Percentiles rank a stretch among this genome's conserved stretches.
These are phyloP conservation scores for Pestalotiopsis fici DNA, from an alignment of 2,329 filamentous ascomycete species.

Conservation along the genomic window DNA sequence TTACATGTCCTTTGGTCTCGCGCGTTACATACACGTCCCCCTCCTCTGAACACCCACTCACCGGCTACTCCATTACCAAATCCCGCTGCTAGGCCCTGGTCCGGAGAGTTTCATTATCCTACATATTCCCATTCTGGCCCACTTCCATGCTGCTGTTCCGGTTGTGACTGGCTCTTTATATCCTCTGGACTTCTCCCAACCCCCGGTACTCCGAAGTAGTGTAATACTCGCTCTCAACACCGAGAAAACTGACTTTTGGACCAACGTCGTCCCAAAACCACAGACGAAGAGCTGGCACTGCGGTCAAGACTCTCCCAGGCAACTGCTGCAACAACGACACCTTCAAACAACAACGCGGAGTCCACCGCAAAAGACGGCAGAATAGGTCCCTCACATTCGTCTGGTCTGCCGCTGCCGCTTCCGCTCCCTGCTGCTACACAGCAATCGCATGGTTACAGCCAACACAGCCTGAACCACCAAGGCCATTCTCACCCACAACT, in stretches of 20 bases:
- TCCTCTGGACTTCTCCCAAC: neutral
- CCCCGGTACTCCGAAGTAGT: neutral
- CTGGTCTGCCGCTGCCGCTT: neutral
- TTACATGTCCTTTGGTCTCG: slow-evolving; percentile 25
- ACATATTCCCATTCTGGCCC: slow-evolving; percentile 13
- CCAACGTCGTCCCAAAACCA: neutral
- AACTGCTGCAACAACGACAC: slow-evolving; percentile 17
- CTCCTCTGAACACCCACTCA: slow-evolving; percentile 14
- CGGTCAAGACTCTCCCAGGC: slow-evolving; percentile 22
- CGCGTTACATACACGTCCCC: slow-evolving; percentile 26
- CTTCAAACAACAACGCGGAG: slow-evolving; percentile 15
- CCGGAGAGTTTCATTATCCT: slow-evolving; percentile 11
- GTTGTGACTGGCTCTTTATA: slow-evolving; percentile 9
- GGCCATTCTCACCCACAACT: slow-evolving; percentile 27
- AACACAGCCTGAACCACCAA: slow-evolving; percentile 21
- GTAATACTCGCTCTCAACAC: neutral
- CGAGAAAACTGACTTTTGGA: neutral
- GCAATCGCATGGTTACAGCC: slow-evolving; percentile 26
- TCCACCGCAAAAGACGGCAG: slow-evolving; percentile 18
- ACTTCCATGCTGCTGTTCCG: slow-evolving; percentile 4
- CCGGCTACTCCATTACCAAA: slow-evolving; percentile 25
- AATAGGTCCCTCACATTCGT: slow-evolving; percentile 15
- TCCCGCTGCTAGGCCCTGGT: slow-evolving; percentile 16
- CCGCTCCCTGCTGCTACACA: slow-evolving; percentile 14
- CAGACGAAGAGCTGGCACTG: slow-evolving; percentile 19